Conservation (phyloP, 148 eudicot genomes). For the Oxyria digyna region DNA sequence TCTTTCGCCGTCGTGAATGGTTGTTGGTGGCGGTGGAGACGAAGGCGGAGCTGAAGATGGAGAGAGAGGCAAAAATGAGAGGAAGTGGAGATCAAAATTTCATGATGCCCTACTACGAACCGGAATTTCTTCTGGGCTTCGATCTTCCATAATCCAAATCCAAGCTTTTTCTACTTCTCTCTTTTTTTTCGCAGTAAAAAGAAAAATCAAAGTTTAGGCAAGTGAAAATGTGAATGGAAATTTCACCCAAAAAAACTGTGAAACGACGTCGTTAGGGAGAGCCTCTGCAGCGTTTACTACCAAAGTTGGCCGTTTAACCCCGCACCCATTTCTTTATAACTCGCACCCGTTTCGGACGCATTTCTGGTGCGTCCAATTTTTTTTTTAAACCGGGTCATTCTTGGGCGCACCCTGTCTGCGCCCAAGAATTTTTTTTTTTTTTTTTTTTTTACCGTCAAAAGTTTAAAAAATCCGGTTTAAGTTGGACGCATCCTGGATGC, state of each 20-base stretch:
- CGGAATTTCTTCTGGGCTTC: constrained; percentile 1
- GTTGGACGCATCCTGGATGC: too few species aligned
- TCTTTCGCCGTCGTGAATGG: not conserved
- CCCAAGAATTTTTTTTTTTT: too few species aligned
- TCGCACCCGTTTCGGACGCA: too few species aligned
- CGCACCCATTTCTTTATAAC: too few species aligned
- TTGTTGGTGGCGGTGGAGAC: not conserved
- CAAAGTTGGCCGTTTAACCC: too few species aligned
- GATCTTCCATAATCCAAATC: constrained; percentile 5
- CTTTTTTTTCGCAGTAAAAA: not conserved
- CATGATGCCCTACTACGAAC: not conserved
- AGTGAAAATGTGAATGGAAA: not conserved
- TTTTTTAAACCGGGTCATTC: too few species aligned
- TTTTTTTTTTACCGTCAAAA: too few species aligned
- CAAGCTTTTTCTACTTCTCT: not conserved
- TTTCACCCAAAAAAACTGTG: too few species aligned
- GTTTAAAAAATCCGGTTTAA: too few species aligned
- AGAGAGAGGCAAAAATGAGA: not conserved
- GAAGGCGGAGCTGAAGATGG: constrained; percentile 8
- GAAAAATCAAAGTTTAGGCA: not conserved
- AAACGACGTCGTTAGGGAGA: constrained; percentile 1
- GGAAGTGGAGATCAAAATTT: not conserved
- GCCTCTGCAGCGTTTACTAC: too few species aligned
- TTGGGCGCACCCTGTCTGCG: too few species aligned
- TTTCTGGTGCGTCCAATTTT: too few species aligned